These are phyloP conservation scores for Neurospora tetraspora DNA, from an alignment of 495 filamentous ascomycete species.

Conservation along the genomic window DNA sequence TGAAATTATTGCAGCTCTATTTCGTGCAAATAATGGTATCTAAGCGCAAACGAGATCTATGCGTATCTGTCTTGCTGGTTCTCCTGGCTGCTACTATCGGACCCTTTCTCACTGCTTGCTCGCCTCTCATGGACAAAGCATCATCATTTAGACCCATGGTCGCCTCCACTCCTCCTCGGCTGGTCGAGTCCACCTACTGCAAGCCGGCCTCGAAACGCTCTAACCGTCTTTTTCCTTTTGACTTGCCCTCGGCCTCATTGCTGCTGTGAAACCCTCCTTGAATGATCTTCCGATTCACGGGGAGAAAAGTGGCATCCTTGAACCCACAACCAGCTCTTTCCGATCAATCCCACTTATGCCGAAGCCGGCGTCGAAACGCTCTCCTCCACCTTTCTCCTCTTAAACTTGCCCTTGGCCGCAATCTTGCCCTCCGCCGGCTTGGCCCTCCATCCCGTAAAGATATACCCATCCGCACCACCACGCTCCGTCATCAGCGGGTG, in stretches of 20 bases:
- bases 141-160: neutral
- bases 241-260: neutral
- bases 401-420: conserved; percentile 68
- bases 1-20: neutral
- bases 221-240: neutral
- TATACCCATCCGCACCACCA: conserved; percentile 82
- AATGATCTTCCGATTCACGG: neutral
- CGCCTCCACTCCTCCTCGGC: neutral
- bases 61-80: neutral
- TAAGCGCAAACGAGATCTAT: neutral
- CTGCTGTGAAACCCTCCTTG: neutral
- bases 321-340: neutral
- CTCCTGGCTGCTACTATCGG: neutral
- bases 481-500: conserved; percentile 86
- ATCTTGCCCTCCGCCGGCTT: conserved; percentile 67
- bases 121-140: neutral
- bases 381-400: conserved; percentile 49
- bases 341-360: neutral
- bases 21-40: neutral
- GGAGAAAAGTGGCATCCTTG: neutral
- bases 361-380: conserved; percentile 14
- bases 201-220: neutral
- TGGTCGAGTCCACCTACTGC: neutral
- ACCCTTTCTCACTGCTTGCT: neutral
- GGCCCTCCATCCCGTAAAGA: conserved; percentile 77